Base-by-base conservation (phyloP, 2,329 filamentous ascomycete species). In the Claviceps paspali region DNA sequence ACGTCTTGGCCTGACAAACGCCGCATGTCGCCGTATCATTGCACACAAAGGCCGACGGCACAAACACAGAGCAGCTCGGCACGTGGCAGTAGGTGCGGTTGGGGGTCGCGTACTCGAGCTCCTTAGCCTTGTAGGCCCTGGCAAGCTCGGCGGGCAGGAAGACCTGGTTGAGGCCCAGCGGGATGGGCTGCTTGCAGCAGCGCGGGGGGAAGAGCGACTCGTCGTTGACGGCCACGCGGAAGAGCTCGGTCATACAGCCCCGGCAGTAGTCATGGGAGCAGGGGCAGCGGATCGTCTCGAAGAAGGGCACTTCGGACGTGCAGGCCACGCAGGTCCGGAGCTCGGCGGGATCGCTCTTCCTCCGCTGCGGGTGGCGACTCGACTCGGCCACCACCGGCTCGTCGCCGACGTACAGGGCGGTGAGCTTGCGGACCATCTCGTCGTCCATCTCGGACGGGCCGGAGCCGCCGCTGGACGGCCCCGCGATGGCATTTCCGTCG, bases 131-230 rank as follows among this genome's bases (percentile, higher is more conserved):
- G 42, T 65, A 72, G 7, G 49, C 28, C 0, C 47, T 42, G 0
- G 60, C 39, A 0, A 70, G 32, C 2, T 59, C 38, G 0, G 43
- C 5, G 0, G 54, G 45, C 0, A 76, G 52, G 33, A 65, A 56
- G 2, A 45, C 28, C 0, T 48, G 49, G 21, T 55, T 56, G 0
- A 42, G 35, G 1, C 51, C 48, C 1, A 67, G 34, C 0, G 59
- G 49, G 5, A 76, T 65, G 0, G 48, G 39, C 19, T 61, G 44
- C 0, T 45, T 40, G 46, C 71, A 76, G 51, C 72, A 77, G 2
- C 59, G 57, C 0, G 72, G 70, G 0, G 72, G 73, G 39, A 73
- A 77, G 0, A 70, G 46, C 0, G 61, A 55, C 38, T 76, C 67
- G 41, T 74, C 66, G 0, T 40, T 52, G 17, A 68, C 55, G 0